Evolutionary conservation across 2,329 filamentous ascomycete genomes (phyloP).

Genomic region (Teratosphaeriaceae sp.): DNA sequence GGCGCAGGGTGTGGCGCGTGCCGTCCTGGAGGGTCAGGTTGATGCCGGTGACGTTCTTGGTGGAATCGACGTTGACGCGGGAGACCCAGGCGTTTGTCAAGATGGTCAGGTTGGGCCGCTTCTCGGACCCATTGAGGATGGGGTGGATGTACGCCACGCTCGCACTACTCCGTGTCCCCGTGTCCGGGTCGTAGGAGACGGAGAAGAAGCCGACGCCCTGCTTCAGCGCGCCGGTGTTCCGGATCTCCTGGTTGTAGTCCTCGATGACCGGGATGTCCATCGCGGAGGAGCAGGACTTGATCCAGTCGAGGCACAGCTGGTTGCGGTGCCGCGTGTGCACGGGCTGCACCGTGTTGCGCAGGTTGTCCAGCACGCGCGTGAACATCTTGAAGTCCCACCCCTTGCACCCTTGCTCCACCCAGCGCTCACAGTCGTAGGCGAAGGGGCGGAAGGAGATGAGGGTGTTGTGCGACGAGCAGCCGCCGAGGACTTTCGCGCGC

Average conservation of each 20-base stretch:
- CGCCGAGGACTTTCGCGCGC: conserved; percentile 83
- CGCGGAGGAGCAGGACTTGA: conserved; percentile 69
- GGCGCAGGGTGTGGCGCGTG: conserved; percentile 47
- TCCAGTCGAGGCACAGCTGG: conserved; percentile 87
- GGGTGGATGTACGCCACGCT: conserved; percentile 92
- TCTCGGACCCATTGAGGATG: conserved; percentile 75
- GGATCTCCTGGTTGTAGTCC: conserved; percentile 84
- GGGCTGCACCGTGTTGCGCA: conserved; percentile 85
- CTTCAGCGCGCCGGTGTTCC: conserved; percentile 62
- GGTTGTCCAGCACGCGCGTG: conserved; percentile 72
- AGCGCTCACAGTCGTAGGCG: conserved; percentile 78
- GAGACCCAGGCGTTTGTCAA: conserved; percentile 85
- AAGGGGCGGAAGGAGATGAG: conserved; percentile 90
- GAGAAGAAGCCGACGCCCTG: conserved; percentile 85
- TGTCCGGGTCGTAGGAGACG: conserved; percentile 84
- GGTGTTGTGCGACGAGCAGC: conserved; percentile 91
- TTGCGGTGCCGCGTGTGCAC: conserved; percentile 81
- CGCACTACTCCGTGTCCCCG: conserved; percentile 75
- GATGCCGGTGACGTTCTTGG: conserved; percentile 66
- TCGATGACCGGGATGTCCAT: conserved; percentile 73
- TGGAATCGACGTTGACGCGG: conserved; percentile 63
- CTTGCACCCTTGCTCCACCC: conserved; percentile 73
- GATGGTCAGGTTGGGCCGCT: conserved; percentile 74
- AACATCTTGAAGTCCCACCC: conserved; percentile 86
- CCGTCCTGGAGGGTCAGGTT: conserved; percentile 59